Base-by-base conservation (phyloP, 768 basidiomycete species). In the Cytidiella melzeri region DNA sequence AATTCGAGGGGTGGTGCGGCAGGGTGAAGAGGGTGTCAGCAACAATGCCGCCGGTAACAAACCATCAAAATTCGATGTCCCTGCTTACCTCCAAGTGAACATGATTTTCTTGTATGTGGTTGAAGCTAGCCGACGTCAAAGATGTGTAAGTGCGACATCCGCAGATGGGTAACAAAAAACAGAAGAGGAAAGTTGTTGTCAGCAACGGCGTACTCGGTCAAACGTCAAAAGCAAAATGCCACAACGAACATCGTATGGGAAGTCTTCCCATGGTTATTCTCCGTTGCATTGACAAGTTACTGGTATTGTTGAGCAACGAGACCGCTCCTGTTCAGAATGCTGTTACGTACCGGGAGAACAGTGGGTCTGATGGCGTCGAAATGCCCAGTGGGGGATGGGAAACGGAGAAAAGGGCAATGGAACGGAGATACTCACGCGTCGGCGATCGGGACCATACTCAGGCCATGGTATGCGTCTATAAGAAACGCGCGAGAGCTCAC, bases 401-500 rank as follows among this genome's bases (percentile, higher is more conserved):
- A 25, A 11, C 41, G 6, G 42, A 44, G 42, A 45, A 25, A 34
- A 45, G 24, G 19, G 42, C 11, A 48, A 19, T 28, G n/a, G 23
- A 26, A 36, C 15, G 12, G 37, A 37, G 27, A 39, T n/a, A 63
- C 69, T 54, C 38, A 71, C 68, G 63, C 62, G 58, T 77, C 76
- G 5, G 73, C 73, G 41, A 75, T 67, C 3, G 77, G 75, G 0
- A 75, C 71, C 55, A 80, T 68, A 3, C 71, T 67, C 10, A 77
- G 61, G 3, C 64, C 63, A 55, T 75, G 75, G 52, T 69, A 77
- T 6, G 65, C 59, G 57, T 78, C 76, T 28, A 78, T 65, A 21
- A 73, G 62, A 55, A 79, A 78, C 2, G 74, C 73, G 10, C 77
- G 68, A 1, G 76, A 72, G 7, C 69, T 69, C 20, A 79, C 72